Evolutionary conservation across 345 rosid genomes (phyloP), one percentile per base, ranked within the genome.

Genomic region (Bruguiera gymnorhiza): DNA sequence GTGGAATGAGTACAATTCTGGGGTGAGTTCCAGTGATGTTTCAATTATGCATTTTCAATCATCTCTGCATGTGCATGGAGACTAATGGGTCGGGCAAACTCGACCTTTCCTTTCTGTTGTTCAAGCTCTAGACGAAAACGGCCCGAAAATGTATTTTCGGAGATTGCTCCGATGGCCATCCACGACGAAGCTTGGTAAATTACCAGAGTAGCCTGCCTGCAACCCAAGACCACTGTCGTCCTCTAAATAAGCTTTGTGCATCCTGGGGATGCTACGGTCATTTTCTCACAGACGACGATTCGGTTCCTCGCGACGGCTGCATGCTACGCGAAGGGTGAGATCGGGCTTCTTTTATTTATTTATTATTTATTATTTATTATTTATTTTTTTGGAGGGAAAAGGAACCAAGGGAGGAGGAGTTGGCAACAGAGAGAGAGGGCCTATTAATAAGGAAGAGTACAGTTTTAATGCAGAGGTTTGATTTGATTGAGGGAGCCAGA

Each of bases 21-120:
- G 3, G 37, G 43, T 52, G 69, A 66, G 46, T 26, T 31, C 16
- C 30, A 30, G 68, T 67, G 70, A 74, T 74, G 70, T 59, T 21
- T 60, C 66, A 63, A 71, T 75, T 71, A 71, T 75, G 60, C 73
- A 51, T 19, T 24, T 15, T 53, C 37, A 78, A 79, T 74, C 73
- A 59, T 71, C 61, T 18, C 23, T 50, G 10, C 66, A 70, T 29
- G 71, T 50, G 10, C 66, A 70, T 36, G 68, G 36, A 32, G 57
- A 30, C 58, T 2, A 16, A 54, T n/a, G 68, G 68, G 62, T 8
- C 60, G 0, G 32, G 8, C 57, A 63, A 39, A 55, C 53, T 36
- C 34, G 43, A 56, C 23, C 37, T 15, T 0, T 6, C 0, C 19
- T 10, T 36, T 1, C 29, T 27, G 29, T 54, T 23, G 7, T 0